Percentiles rank a stretch among this genome's conserved stretches.
Evolutionary conservation across 257 asterid genomes (phyloP).

Genomic region (Verbascum thapsus): DNA sequence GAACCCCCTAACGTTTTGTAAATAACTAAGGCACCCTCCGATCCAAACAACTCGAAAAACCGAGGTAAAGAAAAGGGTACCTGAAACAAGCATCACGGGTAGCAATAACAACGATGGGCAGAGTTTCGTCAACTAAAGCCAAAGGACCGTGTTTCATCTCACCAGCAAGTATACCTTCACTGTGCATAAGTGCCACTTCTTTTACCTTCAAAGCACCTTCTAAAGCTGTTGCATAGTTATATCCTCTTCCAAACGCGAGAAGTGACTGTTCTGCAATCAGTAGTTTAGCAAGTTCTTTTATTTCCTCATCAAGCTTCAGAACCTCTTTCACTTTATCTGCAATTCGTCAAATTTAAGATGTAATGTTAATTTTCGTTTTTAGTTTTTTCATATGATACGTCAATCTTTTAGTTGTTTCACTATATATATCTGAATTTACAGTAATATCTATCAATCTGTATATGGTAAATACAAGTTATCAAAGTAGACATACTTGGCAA

Average conservation of each 20-base stretch:
- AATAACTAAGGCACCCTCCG: too few species aligned
- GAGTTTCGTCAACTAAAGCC: slow-evolving; percentile 71
- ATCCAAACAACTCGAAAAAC: too few species aligned
- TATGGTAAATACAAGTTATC: background rate
- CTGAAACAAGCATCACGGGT: slow-evolving; percentile 75
- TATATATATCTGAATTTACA: too few species aligned
- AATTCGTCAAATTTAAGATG: too few species aligned
- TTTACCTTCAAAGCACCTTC: slow-evolving; percentile 82
- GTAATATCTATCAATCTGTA: too few species aligned
- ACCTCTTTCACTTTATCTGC: slow-evolving; percentile 68
- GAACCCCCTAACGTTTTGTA: too few species aligned
- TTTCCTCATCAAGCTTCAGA: slow-evolving; percentile 67
- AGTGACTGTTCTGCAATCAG: slow-evolving; percentile 64
- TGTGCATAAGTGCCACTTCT: slow-evolving; percentile 78
- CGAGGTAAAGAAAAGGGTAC: slow-evolving; percentile 37
- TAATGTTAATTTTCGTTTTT: too few species aligned
- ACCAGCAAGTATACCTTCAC: slow-evolving; percentile 78
- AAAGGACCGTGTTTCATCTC: slow-evolving; percentile 81
- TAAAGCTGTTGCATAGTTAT: slow-evolving; percentile 66
- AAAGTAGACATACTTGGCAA: slow-evolving; percentile 55
- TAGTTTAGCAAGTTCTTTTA: slow-evolving; percentile 59
- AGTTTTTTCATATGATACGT: too few species aligned
- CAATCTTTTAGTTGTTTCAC: too few species aligned
- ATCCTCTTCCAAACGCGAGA: slow-evolving; percentile 75
- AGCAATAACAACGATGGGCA: slow-evolving; percentile 68